These are phyloP conservation scores for Bryopsis sp. DNA, from an alignment of 139 green algal species.

Conservation along the genomic window DNA sequence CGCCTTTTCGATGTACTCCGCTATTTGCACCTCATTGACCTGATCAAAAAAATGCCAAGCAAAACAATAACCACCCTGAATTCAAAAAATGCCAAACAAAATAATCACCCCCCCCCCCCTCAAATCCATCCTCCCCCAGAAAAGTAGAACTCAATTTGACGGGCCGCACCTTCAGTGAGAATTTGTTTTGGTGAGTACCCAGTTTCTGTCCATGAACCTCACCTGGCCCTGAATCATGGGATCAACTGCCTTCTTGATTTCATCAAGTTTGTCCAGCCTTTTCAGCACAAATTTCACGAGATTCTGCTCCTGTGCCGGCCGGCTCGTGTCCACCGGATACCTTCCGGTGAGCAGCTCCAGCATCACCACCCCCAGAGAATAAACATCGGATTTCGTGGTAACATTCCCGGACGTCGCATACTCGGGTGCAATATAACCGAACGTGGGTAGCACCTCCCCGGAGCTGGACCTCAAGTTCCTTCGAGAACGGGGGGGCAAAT, in stretches of 20 bases:
- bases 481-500: neutral
- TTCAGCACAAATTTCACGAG: constrained; percentile 35
- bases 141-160: too few relatives aligned
- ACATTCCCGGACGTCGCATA: constrained; percentile 34
- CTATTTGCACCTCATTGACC: constrained; percentile 15
- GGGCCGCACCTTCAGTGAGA: too few relatives aligned
- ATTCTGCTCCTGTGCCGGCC: constrained; percentile 25
- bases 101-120: too few relatives aligned
- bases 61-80: too few relatives aligned
- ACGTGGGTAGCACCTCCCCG: constrained; percentile 39
- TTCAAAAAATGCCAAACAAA: too few relatives aligned
- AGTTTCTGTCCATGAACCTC: too few relatives aligned
- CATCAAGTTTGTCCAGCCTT: constrained; percentile 7
- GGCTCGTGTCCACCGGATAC: constrained; percentile 31
- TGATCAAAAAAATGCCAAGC: too few relatives aligned
- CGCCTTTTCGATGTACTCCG: constrained; percentile 2
- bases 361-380: constrained; percentile 44
- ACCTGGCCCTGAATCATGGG: constrained; percentile 6
- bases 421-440: constrained; percentile 48
- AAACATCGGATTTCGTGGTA: constrained; percentile 45
- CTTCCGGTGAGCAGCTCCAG: constrained; percentile 46
- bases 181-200: too few relatives aligned
- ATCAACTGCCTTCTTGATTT: constrained; percentile 10
- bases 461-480: constrained; percentile 26
- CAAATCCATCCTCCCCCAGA: too few relatives aligned